These are phyloP conservation scores for Suillus subalutaceus DNA, from an alignment of 768 basidiomycete species.

Conservation along the genomic window DNA sequence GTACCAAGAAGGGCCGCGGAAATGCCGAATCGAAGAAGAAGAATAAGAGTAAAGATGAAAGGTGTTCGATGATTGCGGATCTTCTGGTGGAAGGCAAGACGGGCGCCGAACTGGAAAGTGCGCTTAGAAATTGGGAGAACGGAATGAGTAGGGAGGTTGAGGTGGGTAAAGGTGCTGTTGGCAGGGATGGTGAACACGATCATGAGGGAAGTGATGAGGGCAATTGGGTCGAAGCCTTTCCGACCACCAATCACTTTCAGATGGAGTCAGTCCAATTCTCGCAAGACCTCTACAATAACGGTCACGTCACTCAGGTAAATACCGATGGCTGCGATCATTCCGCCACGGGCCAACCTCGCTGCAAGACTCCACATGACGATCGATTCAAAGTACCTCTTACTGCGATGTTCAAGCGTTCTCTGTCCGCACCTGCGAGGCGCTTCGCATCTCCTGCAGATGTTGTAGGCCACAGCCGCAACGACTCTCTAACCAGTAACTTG, in stretches of 20 bases:
- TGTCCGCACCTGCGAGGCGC: conserved; percentile 53
- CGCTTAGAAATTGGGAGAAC: conserved; percentile 55
- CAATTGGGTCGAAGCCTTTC: conserved; percentile 16
- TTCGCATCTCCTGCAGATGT: conserved; percentile 15
- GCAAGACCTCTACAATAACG: neutral
- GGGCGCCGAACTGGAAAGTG: conserved; percentile 61
- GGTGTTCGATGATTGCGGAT: conserved; percentile 68
- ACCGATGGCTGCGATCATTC: conserved; percentile 11
- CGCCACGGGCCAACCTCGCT: conserved; percentile 21
- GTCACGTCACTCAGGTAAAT: conserved; percentile 1
- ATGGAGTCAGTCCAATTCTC: conserved; percentile 8
- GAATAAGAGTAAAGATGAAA: conserved; percentile 45
- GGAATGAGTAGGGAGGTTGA: conserved; percentile 11
- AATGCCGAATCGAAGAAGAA: conserved; percentile 32
- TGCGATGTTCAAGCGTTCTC: conserved; percentile 66
- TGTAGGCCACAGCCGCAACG: conserved; percentile 23
- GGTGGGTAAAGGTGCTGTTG: conserved; percentile 14
- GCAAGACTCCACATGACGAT: conserved; percentile 32
- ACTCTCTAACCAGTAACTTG: conserved; percentile 33
- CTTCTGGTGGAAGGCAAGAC: conserved; percentile 68
- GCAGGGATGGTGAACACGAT: conserved; percentile 11
- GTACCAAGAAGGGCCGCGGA: conserved; percentile 31
- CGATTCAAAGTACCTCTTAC: conserved; percentile 56
- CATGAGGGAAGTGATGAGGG: conserved; percentile 28
- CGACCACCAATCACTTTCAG: conserved; percentile 16